Evolutionary conservation across 257 asterid species (phyloP), one percentile per base, ranked within the genome.

Genomic region (Solanum sejunctum): DNA sequence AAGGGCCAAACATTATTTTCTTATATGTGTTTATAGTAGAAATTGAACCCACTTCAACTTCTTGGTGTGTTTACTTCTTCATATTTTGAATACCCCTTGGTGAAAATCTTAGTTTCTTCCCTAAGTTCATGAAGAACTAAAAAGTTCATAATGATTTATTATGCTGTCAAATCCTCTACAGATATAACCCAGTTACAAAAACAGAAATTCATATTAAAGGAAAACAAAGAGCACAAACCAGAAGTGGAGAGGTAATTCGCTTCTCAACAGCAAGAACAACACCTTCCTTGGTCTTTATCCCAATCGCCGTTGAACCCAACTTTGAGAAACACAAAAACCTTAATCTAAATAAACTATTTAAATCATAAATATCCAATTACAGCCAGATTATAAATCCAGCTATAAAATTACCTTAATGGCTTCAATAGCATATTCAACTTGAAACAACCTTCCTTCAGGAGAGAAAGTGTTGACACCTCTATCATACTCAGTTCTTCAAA

Each of bases 231-330:
- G 81, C 56, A 75, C 91, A 87, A 84, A 95, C 98, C 96, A 94
- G 89, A 47, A 94, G 94, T 1, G 98, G 97, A 4, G 99, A 95
- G 8, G 99, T 95, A 84, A 94, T 94, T 36, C 98, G 94, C 94
- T 95, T 94, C 91, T 94, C 98, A 52, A 94, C 99, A 70, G 97
- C 97, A 82, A 95, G 97, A 86, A 95, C 97, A 52, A 95, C 99
- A 41, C 99, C 97, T 84, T 93, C 97, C 89, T 93, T 95, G 39
- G 99, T 94, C 92, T 95, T 95, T 63, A 95, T 12, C 51, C 97
- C 99, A 87, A 95, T 94, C 11, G 99, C 99, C 80, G 98, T 95
- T 26, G 98, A 95, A 70, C 99, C 99, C 93, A 94, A 55, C 99
- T 95, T 88, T n/a, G 84, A 85, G 17, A 45, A 41, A 36, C 26